Percentiles rank a stretch among this genome's conserved stretches.
Evolutionary conservation across 495 filamentous ascomycete genomes (phyloP).

Genomic region (Antarctomyces pellizariae): DNA sequence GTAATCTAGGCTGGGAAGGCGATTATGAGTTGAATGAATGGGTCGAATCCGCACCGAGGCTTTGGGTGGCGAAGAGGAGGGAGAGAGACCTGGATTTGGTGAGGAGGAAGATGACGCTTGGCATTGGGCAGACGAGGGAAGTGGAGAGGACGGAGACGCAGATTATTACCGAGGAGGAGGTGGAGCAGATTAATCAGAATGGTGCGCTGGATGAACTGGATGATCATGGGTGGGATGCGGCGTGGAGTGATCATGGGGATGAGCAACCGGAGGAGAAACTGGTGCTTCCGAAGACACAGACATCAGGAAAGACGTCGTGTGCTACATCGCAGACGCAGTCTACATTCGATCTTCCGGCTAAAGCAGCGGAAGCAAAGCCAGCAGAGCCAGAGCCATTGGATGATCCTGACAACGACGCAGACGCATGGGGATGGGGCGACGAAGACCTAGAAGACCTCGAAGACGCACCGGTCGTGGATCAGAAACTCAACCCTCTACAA

Average conservation of each 20-base stretch:
- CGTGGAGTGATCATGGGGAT: constrained; percentile 43
- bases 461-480: too few species aligned
- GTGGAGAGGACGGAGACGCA: constrained; percentile 77
- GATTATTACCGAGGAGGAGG: constrained; percentile 43
- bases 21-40: constrained; percentile 51
- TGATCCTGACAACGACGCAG: constrained; percentile 23
- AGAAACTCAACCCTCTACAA: constrained; percentile 6
- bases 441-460: constrained; percentile 19
- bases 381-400: constrained; percentile 7
- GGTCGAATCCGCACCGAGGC: constrained; percentile 50
- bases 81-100: constrained; percentile 54
- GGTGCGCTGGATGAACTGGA: constrained; percentile 29
- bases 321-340: too few species aligned
- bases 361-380: constrained; percentile 1
- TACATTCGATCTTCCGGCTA: too few species aligned
- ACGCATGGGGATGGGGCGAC: constrained; percentile 38
- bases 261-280: constrained; percentile 13
- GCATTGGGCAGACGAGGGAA: constrained; percentile 32
- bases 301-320: constrained; percentile 10
- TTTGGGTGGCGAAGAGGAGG: constrained; percentile 71
- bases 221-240: constrained; percentile 67
- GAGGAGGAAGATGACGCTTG: constrained; percentile 37
- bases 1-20: constrained; percentile 39
- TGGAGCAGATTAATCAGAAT: constrained; percentile 28
- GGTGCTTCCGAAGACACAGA: constrained; percentile 3